Conservation (phyloP, 768 basidiomycete species). For the Pleurotus citrinopileatus region DNA sequence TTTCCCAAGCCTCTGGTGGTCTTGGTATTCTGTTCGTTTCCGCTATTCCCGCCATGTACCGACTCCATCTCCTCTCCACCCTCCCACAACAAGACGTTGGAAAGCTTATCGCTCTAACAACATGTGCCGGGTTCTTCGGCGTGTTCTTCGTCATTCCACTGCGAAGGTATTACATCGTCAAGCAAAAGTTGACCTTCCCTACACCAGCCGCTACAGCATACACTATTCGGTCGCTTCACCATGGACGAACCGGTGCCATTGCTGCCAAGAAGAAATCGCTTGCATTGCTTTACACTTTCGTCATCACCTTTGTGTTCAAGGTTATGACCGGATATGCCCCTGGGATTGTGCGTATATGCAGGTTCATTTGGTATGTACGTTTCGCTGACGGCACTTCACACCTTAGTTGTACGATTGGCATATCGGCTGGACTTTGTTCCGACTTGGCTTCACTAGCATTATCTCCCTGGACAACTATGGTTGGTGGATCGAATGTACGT, state of each 20-base stretch:
- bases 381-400: neutral
- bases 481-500: slow-evolving; percentile 51
- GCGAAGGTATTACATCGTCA: slow-evolving; percentile 59
- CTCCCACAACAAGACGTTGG: slow-evolving; percentile 51
- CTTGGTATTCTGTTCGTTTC: slow-evolving; percentile 58
- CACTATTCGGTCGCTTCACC: slow-evolving; percentile 29
- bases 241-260: slow-evolving; percentile 43
- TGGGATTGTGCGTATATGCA: slow-evolving; percentile 40
- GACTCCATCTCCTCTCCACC: slow-evolving; percentile 43
- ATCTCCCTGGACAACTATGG: slow-evolving; percentile 59
- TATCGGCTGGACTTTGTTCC: slow-evolving; percentile 57
- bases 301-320: slow-evolving; percentile 46
- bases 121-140: slow-evolving; percentile 56
- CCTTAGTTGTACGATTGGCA: slow-evolving; percentile 60
- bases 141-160: slow-evolving; percentile 67
- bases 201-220: slow-evolving; percentile 60
- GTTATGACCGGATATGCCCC: slow-evolving; percentile 57
- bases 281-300: slow-evolving; percentile 45
- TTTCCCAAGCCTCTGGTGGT: slow-evolving; percentile 45
- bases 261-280: slow-evolving; percentile 56
- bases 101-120: slow-evolving; percentile 51
- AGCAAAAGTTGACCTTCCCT: slow-evolving; percentile 62
- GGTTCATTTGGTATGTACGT: neutral
- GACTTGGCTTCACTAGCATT: slow-evolving; percentile 57
- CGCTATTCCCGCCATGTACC: slow-evolving; percentile 61